These are phyloP conservation scores for Chalaropsis thielavioides DNA, from an alignment of 2,329 filamentous ascomycete genomes.

Conservation along the genomic window DNA sequence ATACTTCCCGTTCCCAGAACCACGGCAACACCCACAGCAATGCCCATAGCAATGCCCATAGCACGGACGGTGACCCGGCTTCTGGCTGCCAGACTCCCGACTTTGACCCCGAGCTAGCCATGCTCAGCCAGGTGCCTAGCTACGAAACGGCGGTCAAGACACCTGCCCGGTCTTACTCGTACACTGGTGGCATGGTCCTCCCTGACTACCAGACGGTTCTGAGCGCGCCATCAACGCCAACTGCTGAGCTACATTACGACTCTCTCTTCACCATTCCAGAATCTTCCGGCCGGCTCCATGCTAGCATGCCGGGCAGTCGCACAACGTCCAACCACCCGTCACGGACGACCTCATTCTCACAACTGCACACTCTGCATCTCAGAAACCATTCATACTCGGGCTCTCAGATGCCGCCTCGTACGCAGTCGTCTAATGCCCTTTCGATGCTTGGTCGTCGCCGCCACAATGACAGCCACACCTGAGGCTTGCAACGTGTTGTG, in stretches of 20 bases:
- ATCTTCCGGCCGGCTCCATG: slow-evolving; percentile 11
- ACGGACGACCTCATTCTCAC: slow-evolving; percentile 16
- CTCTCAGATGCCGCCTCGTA: slow-evolving; percentile 17
- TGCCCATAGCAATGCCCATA: slow-evolving; percentile 20
- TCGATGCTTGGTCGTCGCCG: slow-evolving; percentile 15
- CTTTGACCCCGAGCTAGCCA: slow-evolving; percentile 44
- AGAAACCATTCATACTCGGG: slow-evolving; percentile 18
- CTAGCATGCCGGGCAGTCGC: slow-evolving; percentile 17
- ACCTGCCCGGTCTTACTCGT: slow-evolving; percentile 40
- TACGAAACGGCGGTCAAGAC: slow-evolving; percentile 60
- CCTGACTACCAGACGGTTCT: slow-evolving; percentile 54
- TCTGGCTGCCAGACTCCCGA: slow-evolving; percentile 42
- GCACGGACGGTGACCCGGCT: slow-evolving; percentile 33
- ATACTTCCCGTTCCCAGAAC: slow-evolving; percentile 20
- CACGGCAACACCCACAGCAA: slow-evolving; percentile 1
- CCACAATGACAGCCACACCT: neutral
- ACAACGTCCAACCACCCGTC: slow-evolving; percentile 16
- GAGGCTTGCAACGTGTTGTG: neutral
- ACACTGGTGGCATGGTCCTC: slow-evolving; percentile 35
- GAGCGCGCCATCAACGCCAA: slow-evolving; percentile 24
- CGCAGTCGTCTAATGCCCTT: slow-evolving; percentile 16
- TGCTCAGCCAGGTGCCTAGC: slow-evolving; percentile 60
- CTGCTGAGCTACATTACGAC: slow-evolving; percentile 12
- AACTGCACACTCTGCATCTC: slow-evolving; percentile 15
- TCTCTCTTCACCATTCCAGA: slow-evolving; percentile 16